Conservation (phyloP, 495 filamentous ascomycete genomes). For the Trypethelium eluteriae region DNA sequence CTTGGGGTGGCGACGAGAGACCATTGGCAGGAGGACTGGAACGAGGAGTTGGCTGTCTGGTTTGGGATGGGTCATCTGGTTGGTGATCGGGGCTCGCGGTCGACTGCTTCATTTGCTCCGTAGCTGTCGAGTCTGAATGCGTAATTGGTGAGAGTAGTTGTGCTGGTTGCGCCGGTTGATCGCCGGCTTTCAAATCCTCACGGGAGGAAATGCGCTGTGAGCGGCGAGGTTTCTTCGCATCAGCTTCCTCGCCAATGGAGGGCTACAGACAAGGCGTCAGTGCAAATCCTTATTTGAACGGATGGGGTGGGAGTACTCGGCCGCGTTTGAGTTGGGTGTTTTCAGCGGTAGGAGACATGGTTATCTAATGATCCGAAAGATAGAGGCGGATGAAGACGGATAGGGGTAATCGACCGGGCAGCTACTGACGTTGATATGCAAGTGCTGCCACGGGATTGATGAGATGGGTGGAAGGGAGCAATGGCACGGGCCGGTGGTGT, state of each 20-base stretch:
- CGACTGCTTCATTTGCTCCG: conserved; percentile 43
- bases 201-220: conserved; percentile 49
- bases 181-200: conserved; percentile 38
- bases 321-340: conserved; percentile 5
- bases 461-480: background rate
- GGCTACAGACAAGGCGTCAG: conserved; percentile 17
- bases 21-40: conserved; percentile 45
- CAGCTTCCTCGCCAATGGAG: conserved; percentile 32
- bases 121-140: conserved; percentile 54
- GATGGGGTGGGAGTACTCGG: background rate
- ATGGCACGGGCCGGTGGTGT: background rate
- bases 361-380: background rate
- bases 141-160: conserved; percentile 82
- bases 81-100: conserved; percentile 54
- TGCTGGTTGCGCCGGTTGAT: conserved; percentile 45
- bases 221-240: conserved; percentile 59
- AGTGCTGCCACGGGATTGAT: background rate
- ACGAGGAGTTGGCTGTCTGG: conserved; percentile 39
- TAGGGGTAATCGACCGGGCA: background rate
- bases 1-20: conserved; percentile 57
- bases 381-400: background rate
- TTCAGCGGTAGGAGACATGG: background rate
- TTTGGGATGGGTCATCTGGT: conserved; percentile 47
- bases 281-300: background rate
- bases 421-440: background rate